Percentiles rank a stretch among this genome's conserved stretches.
phyloP scores from a whole-genome alignment of 2,329 filamentous ascomycete species.

The Sporothrix variecibatus region DNA sequence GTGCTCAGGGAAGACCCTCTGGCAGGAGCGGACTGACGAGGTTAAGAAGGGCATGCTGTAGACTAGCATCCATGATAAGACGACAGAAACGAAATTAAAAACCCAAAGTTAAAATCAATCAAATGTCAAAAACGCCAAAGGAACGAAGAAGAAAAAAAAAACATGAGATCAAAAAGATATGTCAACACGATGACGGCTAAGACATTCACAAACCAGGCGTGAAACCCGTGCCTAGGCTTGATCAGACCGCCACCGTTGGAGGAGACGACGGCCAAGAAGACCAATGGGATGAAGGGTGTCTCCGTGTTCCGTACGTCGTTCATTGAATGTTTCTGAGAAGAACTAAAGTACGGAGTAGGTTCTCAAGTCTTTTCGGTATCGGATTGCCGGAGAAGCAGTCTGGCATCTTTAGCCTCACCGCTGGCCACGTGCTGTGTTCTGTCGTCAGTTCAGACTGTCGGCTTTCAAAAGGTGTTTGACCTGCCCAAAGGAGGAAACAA shows the following conservation, averaged over 20 bases:
- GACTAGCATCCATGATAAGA: neutral
- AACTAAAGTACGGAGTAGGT: too few relatives aligned
- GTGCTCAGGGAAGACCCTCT: slow-evolving; percentile 95
- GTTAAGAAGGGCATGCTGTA: slow-evolving; percentile 86
- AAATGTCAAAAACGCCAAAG: neutral
- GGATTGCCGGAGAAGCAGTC: neutral
- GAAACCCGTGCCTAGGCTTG: neutral
- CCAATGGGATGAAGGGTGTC: neutral
- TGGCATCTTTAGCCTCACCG: neutral
- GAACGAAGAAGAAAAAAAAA: neutral
- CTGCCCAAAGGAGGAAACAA: neutral
- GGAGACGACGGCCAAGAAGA: neutral
- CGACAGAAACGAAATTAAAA: neutral
- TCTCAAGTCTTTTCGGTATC: neutral
- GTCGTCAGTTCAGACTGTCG: neutral
- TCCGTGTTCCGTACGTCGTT: neutral
- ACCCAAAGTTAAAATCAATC: neutral
- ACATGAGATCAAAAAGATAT: neutral
- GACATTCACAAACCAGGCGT: slow-evolving; percentile 8
- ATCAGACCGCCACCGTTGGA: neutral
- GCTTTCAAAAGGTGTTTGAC: neutral
- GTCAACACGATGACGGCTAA: neutral
- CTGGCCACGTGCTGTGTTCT: neutral
- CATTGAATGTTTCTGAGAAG: neutral
- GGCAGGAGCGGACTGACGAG: slow-evolving; percentile 94